phyloP scores from a whole-genome alignment of 352 stramenopile species.

The Pythium oligandrum region DNA sequence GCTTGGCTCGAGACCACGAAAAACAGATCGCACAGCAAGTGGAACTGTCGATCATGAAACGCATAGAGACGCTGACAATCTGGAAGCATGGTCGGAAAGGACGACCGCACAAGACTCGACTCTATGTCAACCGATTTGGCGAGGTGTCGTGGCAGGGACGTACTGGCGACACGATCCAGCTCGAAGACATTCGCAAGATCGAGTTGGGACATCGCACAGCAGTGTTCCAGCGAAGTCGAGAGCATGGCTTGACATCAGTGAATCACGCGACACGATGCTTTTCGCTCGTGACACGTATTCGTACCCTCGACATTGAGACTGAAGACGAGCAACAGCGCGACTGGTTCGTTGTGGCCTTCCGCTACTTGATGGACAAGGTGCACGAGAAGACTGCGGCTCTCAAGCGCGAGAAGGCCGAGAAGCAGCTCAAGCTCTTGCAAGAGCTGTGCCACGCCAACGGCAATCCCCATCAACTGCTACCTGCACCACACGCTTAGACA shows the following conservation, averaged over 20 bases:
- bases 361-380: slow-evolving; percentile 82
- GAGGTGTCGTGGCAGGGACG: slow-evolving; percentile 81
- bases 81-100: slow-evolving; percentile 80
- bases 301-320: slow-evolving; percentile 75
- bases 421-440: slow-evolving; percentile 70
- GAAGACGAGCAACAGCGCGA: slow-evolving; percentile 67
- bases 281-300: slow-evolving; percentile 56
- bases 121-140: slow-evolving; percentile 79
- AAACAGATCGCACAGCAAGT: slow-evolving; percentile 71
- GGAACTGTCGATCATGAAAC: slow-evolving; percentile 82
- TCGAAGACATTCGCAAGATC: slow-evolving; percentile 67
- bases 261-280: slow-evolving; percentile 46
- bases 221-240: slow-evolving; percentile 54
- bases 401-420: slow-evolving; percentile 72
- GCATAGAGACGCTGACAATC: slow-evolving; percentile 62
- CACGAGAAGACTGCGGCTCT: slow-evolving; percentile 76
- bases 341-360: slow-evolving; percentile 85
- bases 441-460: slow-evolving; percentile 46
- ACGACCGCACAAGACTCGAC: slow-evolving; percentile 74
- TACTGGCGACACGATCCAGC: slow-evolving; percentile 66
- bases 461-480: slow-evolving; percentile 1
- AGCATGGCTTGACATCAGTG: slow-evolving; percentile 22
- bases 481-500: slow-evolving; percentile 12
- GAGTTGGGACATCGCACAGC: slow-evolving; percentile 49
- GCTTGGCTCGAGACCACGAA: slow-evolving; percentile 67